Conservation (phyloP, 306 rosid species). For the Prunus salicina region DNA sequence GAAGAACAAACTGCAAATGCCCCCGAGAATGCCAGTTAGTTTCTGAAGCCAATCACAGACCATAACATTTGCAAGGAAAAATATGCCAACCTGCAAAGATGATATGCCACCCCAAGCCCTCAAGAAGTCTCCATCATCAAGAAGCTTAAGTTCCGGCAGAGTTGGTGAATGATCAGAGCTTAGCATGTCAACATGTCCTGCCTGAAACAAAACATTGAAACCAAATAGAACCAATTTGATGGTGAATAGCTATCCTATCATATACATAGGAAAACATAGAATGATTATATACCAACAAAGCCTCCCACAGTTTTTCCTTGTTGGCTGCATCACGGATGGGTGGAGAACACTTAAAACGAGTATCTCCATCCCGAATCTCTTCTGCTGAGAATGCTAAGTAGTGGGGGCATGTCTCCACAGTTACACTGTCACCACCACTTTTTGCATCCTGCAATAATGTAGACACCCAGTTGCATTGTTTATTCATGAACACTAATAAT, state of each 20-base stretch:
- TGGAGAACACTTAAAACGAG: slow-evolving; percentile 92
- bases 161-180: slow-evolving; percentile 95
- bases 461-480: neutral
- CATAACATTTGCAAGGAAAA: neutral
- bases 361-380: slow-evolving; percentile 75
- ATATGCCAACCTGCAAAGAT: slow-evolving; percentile 65
- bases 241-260: neutral
- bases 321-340: slow-evolving; percentile 80
- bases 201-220: slow-evolving; percentile 42
- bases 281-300: slow-evolving; percentile 52
- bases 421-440: slow-evolving; percentile 66
- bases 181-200: slow-evolving; percentile 75
- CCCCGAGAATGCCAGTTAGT: slow-evolving; percentile 22
- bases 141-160: slow-evolving; percentile 80
- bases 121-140: slow-evolving; percentile 74
- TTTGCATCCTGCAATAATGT: slow-evolving; percentile 67
- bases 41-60: slow-evolving; percentile 1
- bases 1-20: slow-evolving; percentile 68
- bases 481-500: neutral
- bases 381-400: slow-evolving; percentile 82
- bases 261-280: neutral
- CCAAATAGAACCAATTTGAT: neutral
- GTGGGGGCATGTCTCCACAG: slow-evolving; percentile 90
- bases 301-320: slow-evolving; percentile 78
- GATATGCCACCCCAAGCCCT: slow-evolving; percentile 99